phyloP scores from a whole-genome alignment of 257 asterid species.

The Plantago ovata region DNA sequence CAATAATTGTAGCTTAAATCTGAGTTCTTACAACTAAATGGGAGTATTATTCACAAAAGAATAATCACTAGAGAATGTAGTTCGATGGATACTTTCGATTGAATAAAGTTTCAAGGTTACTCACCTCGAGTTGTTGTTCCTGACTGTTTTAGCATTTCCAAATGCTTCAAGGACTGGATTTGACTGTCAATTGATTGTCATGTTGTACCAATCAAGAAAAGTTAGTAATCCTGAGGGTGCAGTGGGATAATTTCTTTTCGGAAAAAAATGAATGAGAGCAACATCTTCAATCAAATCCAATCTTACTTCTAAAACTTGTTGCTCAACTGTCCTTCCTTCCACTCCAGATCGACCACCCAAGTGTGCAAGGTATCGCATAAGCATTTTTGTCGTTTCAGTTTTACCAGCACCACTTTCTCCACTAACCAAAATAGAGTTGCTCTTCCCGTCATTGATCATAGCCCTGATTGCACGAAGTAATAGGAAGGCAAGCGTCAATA shows the following conservation, averaged over 20 bases:
- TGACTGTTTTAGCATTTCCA: conserved; percentile 97
- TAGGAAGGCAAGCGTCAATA: conserved; percentile 19
- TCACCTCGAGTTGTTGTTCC: conserved; percentile 96
- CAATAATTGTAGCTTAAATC: conserved; percentile 9
- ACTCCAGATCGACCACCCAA: conserved; percentile 98
- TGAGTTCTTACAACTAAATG: not conserved
- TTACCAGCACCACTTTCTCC: conserved; percentile 99
- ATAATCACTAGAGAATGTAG: conserved; percentile 12
- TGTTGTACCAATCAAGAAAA: conserved; percentile 19
- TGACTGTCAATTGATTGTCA: conserved; percentile 53
- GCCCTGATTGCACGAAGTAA: conserved; percentile 53
- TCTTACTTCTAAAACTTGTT: conserved; percentile 96
- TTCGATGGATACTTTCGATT: conserved; percentile 7
- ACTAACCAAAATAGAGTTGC: conserved; percentile 98
- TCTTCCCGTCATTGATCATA: conserved; percentile 89
- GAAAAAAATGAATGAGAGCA: conserved; percentile 16
- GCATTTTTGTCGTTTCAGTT: conserved; percentile 98
- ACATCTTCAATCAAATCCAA: conserved; percentile 21
- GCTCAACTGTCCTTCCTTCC: conserved; percentile 98
- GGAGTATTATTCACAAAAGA: not conserved
- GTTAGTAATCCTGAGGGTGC: conserved; percentile 15
- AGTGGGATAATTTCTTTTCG: conserved; percentile 1
- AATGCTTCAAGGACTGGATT: conserved; percentile 99
- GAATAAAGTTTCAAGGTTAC: conserved; percentile 23
- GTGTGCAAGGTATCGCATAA: conserved; percentile 95